phyloP scores from a whole-genome alignment of 179 eudicot genomes.

The Patellifolia procumbens region DNA sequence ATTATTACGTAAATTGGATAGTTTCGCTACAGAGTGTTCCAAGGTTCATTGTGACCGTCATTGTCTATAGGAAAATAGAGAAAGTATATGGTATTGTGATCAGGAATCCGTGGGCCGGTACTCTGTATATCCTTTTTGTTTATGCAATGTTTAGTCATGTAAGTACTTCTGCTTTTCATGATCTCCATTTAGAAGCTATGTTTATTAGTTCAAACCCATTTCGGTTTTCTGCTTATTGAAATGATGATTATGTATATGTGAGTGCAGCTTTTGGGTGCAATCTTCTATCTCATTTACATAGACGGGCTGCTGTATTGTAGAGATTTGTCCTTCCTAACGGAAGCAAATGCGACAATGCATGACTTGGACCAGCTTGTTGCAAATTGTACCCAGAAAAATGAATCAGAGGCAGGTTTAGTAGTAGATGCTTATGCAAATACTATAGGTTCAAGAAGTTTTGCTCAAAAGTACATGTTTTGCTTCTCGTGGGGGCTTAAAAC shows the following conservation, averaged over 20 bases:
- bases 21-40: no score
- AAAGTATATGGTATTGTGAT: background rate
- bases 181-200: no score
- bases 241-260: background rate
- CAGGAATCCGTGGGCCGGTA: constrained; percentile 11
- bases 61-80: background rate
- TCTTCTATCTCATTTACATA: background rate
- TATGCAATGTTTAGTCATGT: constrained; percentile 13
- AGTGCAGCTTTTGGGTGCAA: background rate
- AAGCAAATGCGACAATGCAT: background rate
- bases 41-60: no score
- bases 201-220: no score
- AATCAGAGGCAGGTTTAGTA: background rate
- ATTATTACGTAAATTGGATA: no score
- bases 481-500: constrained; percentile 14
- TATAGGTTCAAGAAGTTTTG: background rate
- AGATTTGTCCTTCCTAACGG: background rate
- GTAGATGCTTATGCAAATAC: constrained; percentile 2
- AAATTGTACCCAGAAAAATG: no score
- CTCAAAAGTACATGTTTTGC: constrained; percentile 7
- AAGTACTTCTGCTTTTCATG: background rate
- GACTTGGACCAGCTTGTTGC: no score
- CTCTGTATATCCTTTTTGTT: constrained; percentile 6
- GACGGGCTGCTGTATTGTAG: background rate
- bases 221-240: no score